A percentile compares a stretch with the other conserved stretches of the same genome.
Conservation (phyloP, 1,284 basidiomycete species). For the Apiotrichum laibachii region DNA sequence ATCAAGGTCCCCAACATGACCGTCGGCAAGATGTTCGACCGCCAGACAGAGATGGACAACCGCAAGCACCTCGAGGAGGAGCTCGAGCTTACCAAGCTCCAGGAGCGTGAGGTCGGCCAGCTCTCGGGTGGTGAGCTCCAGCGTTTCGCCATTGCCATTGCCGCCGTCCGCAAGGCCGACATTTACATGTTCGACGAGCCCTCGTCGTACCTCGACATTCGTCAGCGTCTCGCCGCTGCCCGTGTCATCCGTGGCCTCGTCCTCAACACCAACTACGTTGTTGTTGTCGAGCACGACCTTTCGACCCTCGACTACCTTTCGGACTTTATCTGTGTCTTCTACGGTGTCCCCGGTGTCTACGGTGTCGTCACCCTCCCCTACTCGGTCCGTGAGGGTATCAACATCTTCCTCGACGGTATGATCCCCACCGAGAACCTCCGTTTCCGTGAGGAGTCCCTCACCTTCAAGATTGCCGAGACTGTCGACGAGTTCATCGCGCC, state of each 20-base stretch:
- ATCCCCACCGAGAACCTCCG: conserved; percentile 97
- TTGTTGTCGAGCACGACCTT: conserved; percentile 96
- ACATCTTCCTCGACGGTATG: conserved; percentile 96
- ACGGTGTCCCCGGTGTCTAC: conserved; percentile 94
- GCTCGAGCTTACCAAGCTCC: conserved; percentile 78
- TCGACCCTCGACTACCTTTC: conserved; percentile 95
- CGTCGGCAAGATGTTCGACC: conserved; percentile 82
- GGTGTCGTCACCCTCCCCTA: conserved; percentile 97
- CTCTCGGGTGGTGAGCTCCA: conserved; percentile 94
- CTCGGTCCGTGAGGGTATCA: conserved; percentile 96
- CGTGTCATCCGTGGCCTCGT: conserved; percentile 86
- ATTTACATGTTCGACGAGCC: conserved; percentile 75
- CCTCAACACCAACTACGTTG: conserved; percentile 77
- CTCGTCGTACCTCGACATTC: conserved; percentile 93
- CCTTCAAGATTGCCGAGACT: conserved; percentile 94
- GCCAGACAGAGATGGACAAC: conserved; percentile 60
- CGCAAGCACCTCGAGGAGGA: conserved; percentile 72
- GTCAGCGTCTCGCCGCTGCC: conserved; percentile 91
- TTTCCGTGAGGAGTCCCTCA: conserved; percentile 88
- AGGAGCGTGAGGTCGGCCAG: conserved; percentile 77
- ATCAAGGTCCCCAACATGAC: conserved; percentile 81
- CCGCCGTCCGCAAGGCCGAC: conserved; percentile 76
- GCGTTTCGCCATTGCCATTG: conserved; percentile 68
- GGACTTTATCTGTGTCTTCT: conserved; percentile 93
- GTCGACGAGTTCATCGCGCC: conserved; percentile 75